These are phyloP conservation scores for Aureobasidium vineae DNA, from an alignment of 2,329 filamentous ascomycete genomes.

Conservation along the genomic window DNA sequence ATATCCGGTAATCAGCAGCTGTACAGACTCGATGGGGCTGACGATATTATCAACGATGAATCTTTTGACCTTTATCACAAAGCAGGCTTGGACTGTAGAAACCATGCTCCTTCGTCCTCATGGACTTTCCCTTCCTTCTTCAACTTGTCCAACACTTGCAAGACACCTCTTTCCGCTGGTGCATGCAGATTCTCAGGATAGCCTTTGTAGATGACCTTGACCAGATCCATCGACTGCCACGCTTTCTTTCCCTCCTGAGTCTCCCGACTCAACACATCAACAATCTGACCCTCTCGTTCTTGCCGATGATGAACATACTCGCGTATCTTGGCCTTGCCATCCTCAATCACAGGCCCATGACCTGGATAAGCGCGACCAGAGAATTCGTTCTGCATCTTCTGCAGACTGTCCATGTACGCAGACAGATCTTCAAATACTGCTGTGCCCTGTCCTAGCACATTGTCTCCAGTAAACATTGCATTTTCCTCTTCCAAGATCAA, in stretches of 20 bases:
- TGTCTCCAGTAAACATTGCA: slow-evolving; percentile 85
- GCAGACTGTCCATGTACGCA: slow-evolving; percentile 66
- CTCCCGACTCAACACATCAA: slow-evolving; percentile 57
- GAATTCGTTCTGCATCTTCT: slow-evolving; percentile 65
- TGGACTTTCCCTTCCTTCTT: slow-evolving; percentile 62
- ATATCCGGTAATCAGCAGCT: background rate
- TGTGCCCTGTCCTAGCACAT: slow-evolving; percentile 82
- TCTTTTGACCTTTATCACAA: background rate
- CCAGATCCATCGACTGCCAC: slow-evolving; percentile 76
- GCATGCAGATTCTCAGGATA: slow-evolving; percentile 72
- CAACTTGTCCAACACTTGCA: slow-evolving; percentile 79
- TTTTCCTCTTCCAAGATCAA: slow-evolving; percentile 74
- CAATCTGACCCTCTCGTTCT: slow-evolving; percentile 74
- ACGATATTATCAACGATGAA: background rate
- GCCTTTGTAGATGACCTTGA: slow-evolving; percentile 81
- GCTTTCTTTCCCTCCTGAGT: slow-evolving; percentile 29
- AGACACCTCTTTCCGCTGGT: slow-evolving; percentile 71
- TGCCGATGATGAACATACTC: slow-evolving; percentile 84
- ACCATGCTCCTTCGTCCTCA: slow-evolving; percentile 16
- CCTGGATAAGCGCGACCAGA: slow-evolving; percentile 76
- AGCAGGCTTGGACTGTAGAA: slow-evolving; percentile 16
- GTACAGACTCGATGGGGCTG: background rate
- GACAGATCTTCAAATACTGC: slow-evolving; percentile 77
- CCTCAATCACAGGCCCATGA: slow-evolving; percentile 75
- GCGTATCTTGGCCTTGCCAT: slow-evolving; percentile 67